Percentiles rank a stretch among this genome's conserved stretches.
phyloP scores from a whole-genome alignment of 352 stramenopile genomes.

The Globisporangium abappressorium region DNA sequence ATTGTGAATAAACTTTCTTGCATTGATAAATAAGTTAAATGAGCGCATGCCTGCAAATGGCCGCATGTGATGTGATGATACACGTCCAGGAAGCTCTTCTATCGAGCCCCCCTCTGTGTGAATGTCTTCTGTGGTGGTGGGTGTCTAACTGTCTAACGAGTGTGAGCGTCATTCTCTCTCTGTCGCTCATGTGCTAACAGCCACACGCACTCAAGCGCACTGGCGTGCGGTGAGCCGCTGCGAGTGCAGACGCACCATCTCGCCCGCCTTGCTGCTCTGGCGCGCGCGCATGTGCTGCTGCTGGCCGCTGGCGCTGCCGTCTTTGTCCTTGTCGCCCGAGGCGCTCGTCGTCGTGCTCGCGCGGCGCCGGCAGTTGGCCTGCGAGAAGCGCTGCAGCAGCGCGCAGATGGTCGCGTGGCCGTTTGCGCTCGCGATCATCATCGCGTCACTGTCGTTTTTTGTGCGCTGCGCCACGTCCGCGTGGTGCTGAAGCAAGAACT shows the following conservation, averaged over 20 bases:
- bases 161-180: not conserved
- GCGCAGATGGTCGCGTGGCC: slow-evolving; percentile 63
- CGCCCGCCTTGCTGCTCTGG: slow-evolving; percentile 31
- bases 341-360: slow-evolving; percentile 14
- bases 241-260: slow-evolving; percentile 41
- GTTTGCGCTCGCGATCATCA: slow-evolving; percentile 72
- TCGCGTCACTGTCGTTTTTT: slow-evolving; percentile 72
- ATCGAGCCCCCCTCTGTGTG: slow-evolving; percentile 9
- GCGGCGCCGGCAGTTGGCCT: slow-evolving; percentile 10
- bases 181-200: not conserved
- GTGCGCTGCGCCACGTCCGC: slow-evolving; percentile 65
- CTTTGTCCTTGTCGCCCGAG: slow-evolving; percentile 11
- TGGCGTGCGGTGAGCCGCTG: slow-evolving; percentile 26
- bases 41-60: not conserved
- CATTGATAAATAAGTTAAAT: slow-evolving; percentile 2
- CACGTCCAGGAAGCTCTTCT: slow-evolving; percentile 11
- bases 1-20: no score
- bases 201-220: slow-evolving; percentile 10
- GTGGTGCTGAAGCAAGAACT: slow-evolving; percentile 63
- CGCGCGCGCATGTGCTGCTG: slow-evolving; percentile 28
- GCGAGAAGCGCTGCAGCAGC: slow-evolving; percentile 52
- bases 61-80: not conserved
- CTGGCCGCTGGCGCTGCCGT: slow-evolving; percentile 20
- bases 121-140: not conserved
- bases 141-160: slow-evolving; percentile 1